Base-by-base conservation (phyloP, 208 protist species). In the Leishmania martiniquensis region DNA sequence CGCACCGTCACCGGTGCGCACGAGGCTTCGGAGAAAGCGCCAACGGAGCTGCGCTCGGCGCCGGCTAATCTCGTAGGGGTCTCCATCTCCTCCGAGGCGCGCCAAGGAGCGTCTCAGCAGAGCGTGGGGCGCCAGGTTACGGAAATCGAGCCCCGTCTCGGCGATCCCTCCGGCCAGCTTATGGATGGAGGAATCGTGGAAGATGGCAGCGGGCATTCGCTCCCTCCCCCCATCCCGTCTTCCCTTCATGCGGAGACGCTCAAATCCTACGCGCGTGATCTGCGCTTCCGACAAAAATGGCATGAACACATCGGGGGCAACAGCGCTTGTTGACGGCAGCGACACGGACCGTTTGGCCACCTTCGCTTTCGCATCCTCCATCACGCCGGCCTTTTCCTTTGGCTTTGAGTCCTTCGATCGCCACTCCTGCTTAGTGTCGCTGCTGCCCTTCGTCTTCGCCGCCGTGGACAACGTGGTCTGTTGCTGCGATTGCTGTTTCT, bases 1-100 rank as follows among this genome's bases (percentile, higher is more conserved):
- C 20, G 85, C 76, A 1, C 91, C 93, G 81, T 95, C 89, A 3
- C 93, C 93, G 57, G 91, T 96, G n/a, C 86, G 65, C 37, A 97
- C 93, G 47, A 97, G 85, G 5, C 87, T 78, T 32, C 93, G 91
- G 32, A 97, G 73, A 77, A 89, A 97, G 60, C 89, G 84, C 91
- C 93, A 97, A 29, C 93, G 91, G 66, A 90, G 82, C 55, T 81
- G 81, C 91, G 76, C 93, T 79, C 59, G 80, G 52, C 44, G 76
- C 54, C 63, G 73, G 25, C 34, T 82, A 67, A 49, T 87, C 77
- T 62, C 75, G 59, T 51, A 5, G n/a, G 63, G 52, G 47, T 86
- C 84, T 25, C 72, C 63, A 59, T 89, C 89, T 34, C 78, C 80
- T 32, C 83, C 71, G 37, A 89, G 71, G 42, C 76, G 77, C 39